phyloP scores from a whole-genome alignment of 164 flowering plant genomes.

The Brasenia schreberi region DNA sequence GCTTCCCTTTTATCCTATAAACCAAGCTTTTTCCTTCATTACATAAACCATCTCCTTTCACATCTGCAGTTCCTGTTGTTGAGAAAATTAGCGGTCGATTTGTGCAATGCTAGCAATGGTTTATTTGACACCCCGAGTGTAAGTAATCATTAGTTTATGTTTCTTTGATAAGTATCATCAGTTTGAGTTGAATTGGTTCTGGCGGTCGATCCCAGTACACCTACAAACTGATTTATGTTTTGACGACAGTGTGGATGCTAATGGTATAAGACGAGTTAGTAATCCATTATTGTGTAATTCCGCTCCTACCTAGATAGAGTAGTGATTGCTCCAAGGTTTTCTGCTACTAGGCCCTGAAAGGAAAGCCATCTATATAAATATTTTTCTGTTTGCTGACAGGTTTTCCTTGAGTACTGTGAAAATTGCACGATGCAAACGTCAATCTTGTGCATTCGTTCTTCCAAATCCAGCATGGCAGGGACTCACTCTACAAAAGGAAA shows the following conservation, averaged over 20 bases:
- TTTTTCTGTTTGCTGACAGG: constrained; percentile 33
- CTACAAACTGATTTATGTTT: too few species aligned
- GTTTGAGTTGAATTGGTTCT: too few species aligned
- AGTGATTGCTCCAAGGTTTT: too few species aligned
- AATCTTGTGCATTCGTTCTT: constrained; percentile 17
- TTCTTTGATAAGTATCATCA: not conserved
- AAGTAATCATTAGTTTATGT: constrained; percentile 14
- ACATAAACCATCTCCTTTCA: not conserved
- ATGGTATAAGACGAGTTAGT: too few species aligned
- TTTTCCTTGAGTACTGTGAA: constrained; percentile 36
- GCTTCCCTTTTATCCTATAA: not conserved
- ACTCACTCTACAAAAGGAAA: constrained; percentile 43
- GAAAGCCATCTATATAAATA: not conserved
- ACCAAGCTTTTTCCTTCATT: not conserved
- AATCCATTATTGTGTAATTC: too few species aligned
- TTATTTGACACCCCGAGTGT: constrained; percentile 52
- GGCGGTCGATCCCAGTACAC: too few species aligned
- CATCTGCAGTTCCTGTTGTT: constrained; percentile 57
- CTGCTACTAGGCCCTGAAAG: too few species aligned
- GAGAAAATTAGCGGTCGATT: constrained; percentile 54
- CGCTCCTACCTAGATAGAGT: too few species aligned
- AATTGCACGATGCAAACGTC: constrained; percentile 48
- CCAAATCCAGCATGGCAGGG: constrained; percentile 10
- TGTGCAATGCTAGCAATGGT: constrained; percentile 60
- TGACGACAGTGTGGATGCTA: too few species aligned